These are phyloP conservation scores for Uronychia binucleata DNA, from an alignment of 73 alveolate genomes.

Conservation along the genomic window DNA sequence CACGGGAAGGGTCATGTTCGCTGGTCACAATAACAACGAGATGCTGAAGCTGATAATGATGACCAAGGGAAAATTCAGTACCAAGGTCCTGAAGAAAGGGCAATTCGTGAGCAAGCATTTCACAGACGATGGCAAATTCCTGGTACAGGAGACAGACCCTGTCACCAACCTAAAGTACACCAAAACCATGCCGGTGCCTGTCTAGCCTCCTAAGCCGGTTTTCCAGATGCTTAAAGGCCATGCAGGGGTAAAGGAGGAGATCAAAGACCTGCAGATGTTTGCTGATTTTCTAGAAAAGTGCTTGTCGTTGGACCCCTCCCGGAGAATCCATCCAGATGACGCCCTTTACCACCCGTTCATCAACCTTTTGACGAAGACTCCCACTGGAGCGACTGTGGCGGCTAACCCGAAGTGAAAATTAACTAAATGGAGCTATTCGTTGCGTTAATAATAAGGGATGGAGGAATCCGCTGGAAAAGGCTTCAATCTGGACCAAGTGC, in stretches of 20 bases:
- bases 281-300: slow-evolving; percentile 85
- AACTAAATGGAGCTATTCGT: neutral
- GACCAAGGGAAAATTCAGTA: slow-evolving; percentile 72
- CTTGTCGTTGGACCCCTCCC: slow-evolving; percentile 77
- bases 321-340: slow-evolving; percentile 86
- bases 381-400: neutral
- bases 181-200: slow-evolving; percentile 54
- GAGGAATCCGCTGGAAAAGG: neutral
- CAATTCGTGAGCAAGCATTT: slow-evolving; percentile 59
- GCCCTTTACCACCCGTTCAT: slow-evolving; percentile 90
- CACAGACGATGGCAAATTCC: slow-evolving; percentile 49
- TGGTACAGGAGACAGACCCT: slow-evolving; percentile 61
- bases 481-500: neutral
- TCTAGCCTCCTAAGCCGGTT: slow-evolving; percentile 48
- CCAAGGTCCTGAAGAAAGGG: slow-evolving; percentile 66
- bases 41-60: slow-evolving; percentile 81
- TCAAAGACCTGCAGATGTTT: slow-evolving; percentile 51
- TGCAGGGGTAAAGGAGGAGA: slow-evolving; percentile 46
- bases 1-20: slow-evolving; percentile 81
- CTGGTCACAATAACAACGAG: slow-evolving; percentile 79
- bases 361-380: slow-evolving; percentile 30
- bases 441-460: neutral
- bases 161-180: slow-evolving; percentile 47
- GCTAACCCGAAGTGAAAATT: neutral
- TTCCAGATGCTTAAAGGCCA: slow-evolving; percentile 22